Evolutionary conservation across 2,329 filamentous ascomycete genomes (phyloP).

Genomic region (Cryphonectria radicalis): DNA sequence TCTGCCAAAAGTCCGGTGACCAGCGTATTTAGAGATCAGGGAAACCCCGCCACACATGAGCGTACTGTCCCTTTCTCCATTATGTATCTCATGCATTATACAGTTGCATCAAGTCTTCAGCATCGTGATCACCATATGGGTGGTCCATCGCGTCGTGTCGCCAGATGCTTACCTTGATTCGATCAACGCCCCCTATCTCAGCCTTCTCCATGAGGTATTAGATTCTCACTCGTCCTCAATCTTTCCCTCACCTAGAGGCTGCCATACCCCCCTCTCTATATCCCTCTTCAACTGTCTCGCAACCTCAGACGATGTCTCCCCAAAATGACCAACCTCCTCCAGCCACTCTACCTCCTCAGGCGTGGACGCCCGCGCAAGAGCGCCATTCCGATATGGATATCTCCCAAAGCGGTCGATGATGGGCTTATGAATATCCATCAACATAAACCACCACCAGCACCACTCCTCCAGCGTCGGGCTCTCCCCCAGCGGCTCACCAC

Average conservation of each 20-base stretch:
- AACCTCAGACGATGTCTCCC: constrained; percentile 27
- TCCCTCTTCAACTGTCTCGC: constrained; percentile 30
- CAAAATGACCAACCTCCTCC: constrained; percentile 30
- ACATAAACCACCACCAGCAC: constrained; percentile 35
- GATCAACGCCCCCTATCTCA: neutral
- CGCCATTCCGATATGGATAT: constrained; percentile 37
- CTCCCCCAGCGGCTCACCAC: constrained; percentile 30
- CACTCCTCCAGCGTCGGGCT: constrained; percentile 12
- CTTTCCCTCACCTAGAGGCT: constrained; percentile 30
- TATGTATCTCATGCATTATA: no score
- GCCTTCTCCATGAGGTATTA: neutral
- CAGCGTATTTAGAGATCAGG: no score
- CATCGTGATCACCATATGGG: neutral
- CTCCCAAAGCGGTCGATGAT: constrained; percentile 37
- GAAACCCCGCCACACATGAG: no score
- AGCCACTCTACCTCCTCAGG: constrained; percentile 36
- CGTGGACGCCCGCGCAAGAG: constrained; percentile 32
- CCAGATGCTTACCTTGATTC: neutral
- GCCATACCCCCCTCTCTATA: constrained; percentile 32
- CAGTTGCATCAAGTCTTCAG: no score
- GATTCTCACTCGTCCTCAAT: neutral
- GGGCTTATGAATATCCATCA: constrained; percentile 38
- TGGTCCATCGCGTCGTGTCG: neutral
- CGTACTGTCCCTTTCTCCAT: no score
- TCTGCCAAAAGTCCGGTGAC: no score